Conservation (phyloP, 1,284 basidiomycete species). For the Ustilago nuda region DNA sequence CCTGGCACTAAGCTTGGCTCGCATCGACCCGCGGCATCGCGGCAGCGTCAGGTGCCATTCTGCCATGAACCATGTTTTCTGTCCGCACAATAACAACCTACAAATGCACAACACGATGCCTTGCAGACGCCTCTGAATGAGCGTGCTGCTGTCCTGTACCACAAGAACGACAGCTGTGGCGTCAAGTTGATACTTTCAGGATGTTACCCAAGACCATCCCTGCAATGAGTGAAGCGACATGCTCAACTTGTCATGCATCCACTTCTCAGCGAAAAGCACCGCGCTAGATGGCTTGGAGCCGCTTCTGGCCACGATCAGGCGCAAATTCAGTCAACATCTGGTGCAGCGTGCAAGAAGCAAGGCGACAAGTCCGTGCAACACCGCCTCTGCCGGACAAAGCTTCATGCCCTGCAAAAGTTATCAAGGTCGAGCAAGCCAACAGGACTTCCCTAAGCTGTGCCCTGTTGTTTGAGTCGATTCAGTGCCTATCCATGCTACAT, state of each 20-base stretch:
- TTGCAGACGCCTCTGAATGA: neutral
- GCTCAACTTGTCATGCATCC: neutral
- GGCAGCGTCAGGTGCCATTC: neutral
- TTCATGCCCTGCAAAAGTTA: neutral
- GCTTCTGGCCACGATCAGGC: neutral
- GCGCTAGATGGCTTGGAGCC: no score
- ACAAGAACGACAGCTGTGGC: neutral
- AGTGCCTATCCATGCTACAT: neutral
- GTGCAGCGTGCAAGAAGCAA: neutral
- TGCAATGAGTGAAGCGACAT: neutral
- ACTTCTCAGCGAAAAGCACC: neutral
- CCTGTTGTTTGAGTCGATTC: neutral
- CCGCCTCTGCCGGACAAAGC: neutral
- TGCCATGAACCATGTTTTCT: no score
- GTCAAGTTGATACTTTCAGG: neutral
- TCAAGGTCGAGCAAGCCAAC: neutral
- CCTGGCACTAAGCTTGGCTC: neutral
- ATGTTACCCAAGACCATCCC: neutral
- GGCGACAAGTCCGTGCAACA: neutral
- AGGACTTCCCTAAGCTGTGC: neutral
- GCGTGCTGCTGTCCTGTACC: neutral
- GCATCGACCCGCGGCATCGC: neutral
- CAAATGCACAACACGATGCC: neutral
- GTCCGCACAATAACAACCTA: no score
- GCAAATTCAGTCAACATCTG: neutral